Evolutionary conservation across 2,329 filamentous ascomycete species (phyloP).

Genomic region (Atkinsonella texensis): DNA sequence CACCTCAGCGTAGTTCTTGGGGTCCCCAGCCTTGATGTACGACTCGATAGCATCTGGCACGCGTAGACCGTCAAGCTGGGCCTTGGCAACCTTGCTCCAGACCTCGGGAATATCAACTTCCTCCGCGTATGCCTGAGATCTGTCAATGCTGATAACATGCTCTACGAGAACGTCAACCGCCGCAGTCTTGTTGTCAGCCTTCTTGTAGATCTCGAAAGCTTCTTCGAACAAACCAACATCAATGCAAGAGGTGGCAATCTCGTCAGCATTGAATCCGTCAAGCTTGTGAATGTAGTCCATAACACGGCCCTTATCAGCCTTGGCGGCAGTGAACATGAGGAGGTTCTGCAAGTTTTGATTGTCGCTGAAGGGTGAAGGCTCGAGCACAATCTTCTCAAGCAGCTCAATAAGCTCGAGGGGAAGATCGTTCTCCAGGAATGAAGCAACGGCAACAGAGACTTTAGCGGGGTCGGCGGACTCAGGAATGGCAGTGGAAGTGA

Average conservation of each 20-base stretch:
- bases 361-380: slow-evolving; percentile 97
- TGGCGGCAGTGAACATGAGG: slow-evolving; percentile 89
- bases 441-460: slow-evolving; percentile 86
- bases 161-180: slow-evolving; percentile 90
- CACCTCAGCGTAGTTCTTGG: slow-evolving; percentile 87
- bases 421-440: slow-evolving; percentile 83
- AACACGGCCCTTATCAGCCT: slow-evolving; percentile 87
- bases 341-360: slow-evolving; percentile 95
- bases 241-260: slow-evolving; percentile 87
- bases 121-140: slow-evolving; percentile 90
- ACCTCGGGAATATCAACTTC: slow-evolving; percentile 89
- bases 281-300: slow-evolving; percentile 95
- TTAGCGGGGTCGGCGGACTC: slow-evolving; percentile 88
- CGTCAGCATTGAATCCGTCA: slow-evolving; percentile 78
- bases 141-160: slow-evolving; percentile 94
- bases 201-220: slow-evolving; percentile 98
- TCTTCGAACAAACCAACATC: slow-evolving; percentile 93
- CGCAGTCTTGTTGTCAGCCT: slow-evolving; percentile 77
- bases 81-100: slow-evolving; percentile 97
- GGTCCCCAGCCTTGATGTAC: slow-evolving; percentile 89
- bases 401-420: slow-evolving; percentile 93
- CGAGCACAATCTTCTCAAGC: slow-evolving; percentile 97
- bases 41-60: slow-evolving; percentile 89
- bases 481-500: slow-evolving; percentile 88
- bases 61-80: slow-evolving; percentile 89